Base-by-base conservation (phyloP, 176 grass and related monocot species). In the Ensete glaucum region DNA sequence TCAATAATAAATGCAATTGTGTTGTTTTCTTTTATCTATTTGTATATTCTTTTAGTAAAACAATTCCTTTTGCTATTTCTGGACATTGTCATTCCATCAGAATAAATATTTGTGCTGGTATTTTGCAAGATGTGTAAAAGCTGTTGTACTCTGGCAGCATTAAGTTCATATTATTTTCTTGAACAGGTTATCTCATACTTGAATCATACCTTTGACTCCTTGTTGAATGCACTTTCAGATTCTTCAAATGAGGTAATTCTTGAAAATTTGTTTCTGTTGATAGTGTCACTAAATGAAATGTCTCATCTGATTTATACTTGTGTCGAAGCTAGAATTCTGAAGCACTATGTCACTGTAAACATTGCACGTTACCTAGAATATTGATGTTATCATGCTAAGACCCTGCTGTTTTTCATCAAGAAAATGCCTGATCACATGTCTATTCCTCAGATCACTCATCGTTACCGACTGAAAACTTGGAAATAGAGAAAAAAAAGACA, bases 171-270 rank as follows among this genome's bases (percentile, higher is more conserved):
- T 67, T 81, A 80, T 54, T 84, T 50, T 85, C 75, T 80, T 58
- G 59, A 79, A 79, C 96, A 99, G 96, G 89, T 99, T 79, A 84
- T 91, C 82, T 84, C 75, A 21, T 99, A 99, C 71, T 80, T 95
- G 81, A 80, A 89, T 53, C 81, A 84, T 50, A 91, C 89, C 77
- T 99, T 99, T 54, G 83, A 82, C 79, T 92, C 96, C 69, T 88
- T 99, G 80, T 78, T 99, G 78, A 89, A 76, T 87, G 88, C 91
- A 73, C 91, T 99, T 77, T 94, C 91, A 68, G 91, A 99, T 90
- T 82, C 86, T 88, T 99, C 91, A 64, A 88, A 99, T 77, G 83
- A 76, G 78, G 96, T 99, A 65, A 79, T 82, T 82, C 29, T 63
- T 90, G 66, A 52, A 71, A 20, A 76, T 78, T 77, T 8, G 63